Conservation (phyloP, 139 green algal species). For the Volvox reticuliferus region DNA sequence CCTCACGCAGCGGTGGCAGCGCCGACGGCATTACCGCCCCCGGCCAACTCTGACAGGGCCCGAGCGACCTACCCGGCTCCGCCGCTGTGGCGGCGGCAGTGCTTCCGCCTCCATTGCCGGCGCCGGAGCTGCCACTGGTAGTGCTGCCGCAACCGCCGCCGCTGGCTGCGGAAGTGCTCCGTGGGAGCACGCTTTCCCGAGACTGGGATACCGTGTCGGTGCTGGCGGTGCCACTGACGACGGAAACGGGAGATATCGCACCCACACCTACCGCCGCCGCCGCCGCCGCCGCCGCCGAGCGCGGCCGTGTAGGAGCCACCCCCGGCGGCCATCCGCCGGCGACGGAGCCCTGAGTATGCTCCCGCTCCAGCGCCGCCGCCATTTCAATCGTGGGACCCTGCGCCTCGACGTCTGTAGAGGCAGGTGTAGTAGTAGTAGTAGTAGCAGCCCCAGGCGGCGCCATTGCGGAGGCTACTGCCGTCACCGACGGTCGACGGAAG, state of each 20-base stretch:
- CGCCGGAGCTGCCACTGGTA: neutral
- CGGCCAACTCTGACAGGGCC: no score
- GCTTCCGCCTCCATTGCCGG: neutral
- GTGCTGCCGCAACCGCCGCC: neutral
- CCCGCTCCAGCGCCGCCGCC: neutral
- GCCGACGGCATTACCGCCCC: no score
- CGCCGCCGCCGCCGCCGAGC: neutral
- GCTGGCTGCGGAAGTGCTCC: neutral
- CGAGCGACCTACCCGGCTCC: no score
- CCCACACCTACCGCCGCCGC: neutral
- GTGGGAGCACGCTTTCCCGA: neutral
- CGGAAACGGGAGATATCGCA: neutral
- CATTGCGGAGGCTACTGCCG: neutral
- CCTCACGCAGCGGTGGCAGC: no score
- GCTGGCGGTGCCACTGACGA: conserved; percentile 7
- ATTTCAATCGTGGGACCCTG: no score
- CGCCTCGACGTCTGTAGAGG: no score
- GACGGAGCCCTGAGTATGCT: neutral
- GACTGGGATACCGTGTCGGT: neutral
- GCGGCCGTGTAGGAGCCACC: neutral
- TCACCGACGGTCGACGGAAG: neutral
- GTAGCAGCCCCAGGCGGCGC: neutral
- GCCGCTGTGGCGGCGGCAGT: neutral
- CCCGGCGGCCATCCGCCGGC: neutral
- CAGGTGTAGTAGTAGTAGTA: neutral